Conservation (phyloP, 768 basidiomycete genomes). For the Holtermanniella nyarrowii region DNA sequence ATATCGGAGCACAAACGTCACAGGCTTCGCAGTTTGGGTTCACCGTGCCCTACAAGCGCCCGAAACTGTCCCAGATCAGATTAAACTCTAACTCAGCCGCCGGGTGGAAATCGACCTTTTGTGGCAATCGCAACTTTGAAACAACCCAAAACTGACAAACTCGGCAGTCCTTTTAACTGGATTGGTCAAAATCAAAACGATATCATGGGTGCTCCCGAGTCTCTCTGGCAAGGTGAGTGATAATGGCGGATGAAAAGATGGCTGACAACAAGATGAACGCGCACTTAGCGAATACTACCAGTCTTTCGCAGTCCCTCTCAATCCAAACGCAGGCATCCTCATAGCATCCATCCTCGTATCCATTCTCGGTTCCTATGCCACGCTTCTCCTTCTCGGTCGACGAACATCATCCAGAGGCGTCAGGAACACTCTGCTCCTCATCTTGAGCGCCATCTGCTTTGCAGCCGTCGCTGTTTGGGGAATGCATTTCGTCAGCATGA, state of each 20-base stretch:
- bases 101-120: too few relatives aligned
- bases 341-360: conserved; percentile 41
- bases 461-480: conserved; percentile 38
- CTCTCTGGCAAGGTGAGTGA: conserved; percentile 32
- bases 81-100: too few relatives aligned
- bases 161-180: too few relatives aligned
- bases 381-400: conserved; percentile 38
- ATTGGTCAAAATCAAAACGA: too few relatives aligned
- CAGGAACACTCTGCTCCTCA: conserved; percentile 30
- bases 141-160: too few relatives aligned
- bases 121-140: too few relatives aligned
- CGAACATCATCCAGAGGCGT: conserved; percentile 31
- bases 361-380: conserved; percentile 41
- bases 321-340: conserved; percentile 34
- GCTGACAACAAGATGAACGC: conserved; percentile 17
- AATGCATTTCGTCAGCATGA: conserved; percentile 40
- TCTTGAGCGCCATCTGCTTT: conserved; percentile 34
- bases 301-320: conserved; percentile 26
- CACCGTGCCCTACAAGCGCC: too few relatives aligned
- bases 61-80: too few relatives aligned
- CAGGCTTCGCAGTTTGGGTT: too few relatives aligned
- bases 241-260: neutral
- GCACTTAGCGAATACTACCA: conserved; percentile 34
- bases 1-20: too few relatives aligned
- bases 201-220: conserved; percentile 23